phyloP scores from a whole-genome alignment of 495 filamentous ascomycete species.

The Neurospora sp. region DNA sequence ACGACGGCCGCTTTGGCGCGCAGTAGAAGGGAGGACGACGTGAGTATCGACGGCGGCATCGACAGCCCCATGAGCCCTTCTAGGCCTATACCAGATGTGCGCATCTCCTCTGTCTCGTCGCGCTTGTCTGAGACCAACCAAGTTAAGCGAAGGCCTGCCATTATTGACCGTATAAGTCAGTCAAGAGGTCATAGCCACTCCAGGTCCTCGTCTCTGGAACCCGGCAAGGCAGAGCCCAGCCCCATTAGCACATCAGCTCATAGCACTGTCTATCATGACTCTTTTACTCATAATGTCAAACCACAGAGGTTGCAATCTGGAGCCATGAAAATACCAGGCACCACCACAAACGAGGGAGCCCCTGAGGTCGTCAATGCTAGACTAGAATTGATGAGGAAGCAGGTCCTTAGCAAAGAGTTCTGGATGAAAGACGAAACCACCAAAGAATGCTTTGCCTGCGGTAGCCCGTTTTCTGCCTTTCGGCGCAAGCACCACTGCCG shows the following conservation, averaged over 20 bases:
- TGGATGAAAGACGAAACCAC: slow-evolving; percentile 99
- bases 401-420: slow-evolving; percentile 83
- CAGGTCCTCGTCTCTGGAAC: slow-evolving; percentile 53
- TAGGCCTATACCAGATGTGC: slow-evolving; percentile 24
- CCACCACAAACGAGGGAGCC: slow-evolving; percentile 44
- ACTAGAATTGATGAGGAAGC: slow-evolving; percentile 64
- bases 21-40: slow-evolving; percentile 28
- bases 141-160: slow-evolving; percentile 26
- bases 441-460: slow-evolving; percentile 93
- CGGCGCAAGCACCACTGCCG: slow-evolving; percentile 95
- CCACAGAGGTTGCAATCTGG: slow-evolving; percentile 35
- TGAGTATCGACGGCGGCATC: slow-evolving; percentile 30
- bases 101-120: slow-evolving; percentile 17
- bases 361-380: slow-evolving; percentile 50
- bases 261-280: slow-evolving; percentile 42
- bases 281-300: slow-evolving; percentile 34
- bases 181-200: slow-evolving; percentile 43
- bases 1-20: slow-evolving; percentile 23
- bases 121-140: slow-evolving; percentile 16
- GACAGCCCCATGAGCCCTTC: slow-evolving; percentile 34
- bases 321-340: slow-evolving; percentile 40
- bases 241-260: slow-evolving; percentile 45
- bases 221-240: slow-evolving; percentile 41
- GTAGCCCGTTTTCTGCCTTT: slow-evolving; percentile 83
- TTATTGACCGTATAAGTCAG: slow-evolving; percentile 45